A percentile compares a stretch with the other conserved stretches of the same genome.
Evolutionary conservation across 257 asterid species (phyloP).

Genomic region (Solanum paucissectum): DNA sequence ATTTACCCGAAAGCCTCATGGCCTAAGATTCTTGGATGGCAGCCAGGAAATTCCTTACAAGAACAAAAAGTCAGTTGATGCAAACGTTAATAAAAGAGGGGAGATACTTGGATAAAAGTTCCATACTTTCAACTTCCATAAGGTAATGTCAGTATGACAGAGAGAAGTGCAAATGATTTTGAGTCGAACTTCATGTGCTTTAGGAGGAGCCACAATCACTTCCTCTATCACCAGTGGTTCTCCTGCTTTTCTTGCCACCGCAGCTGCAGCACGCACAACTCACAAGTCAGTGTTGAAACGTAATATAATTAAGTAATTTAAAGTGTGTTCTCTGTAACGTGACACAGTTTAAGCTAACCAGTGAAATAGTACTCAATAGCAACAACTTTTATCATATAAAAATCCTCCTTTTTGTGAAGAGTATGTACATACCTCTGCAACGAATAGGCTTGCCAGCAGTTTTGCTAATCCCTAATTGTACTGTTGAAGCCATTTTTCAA

Average conservation of each 20-base stretch:
- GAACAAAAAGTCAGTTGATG: background rate
- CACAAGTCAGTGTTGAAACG: background rate
- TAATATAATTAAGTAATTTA: background rate
- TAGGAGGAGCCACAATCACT: conserved; percentile 57
- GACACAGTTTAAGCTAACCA: background rate
- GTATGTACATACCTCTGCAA: conserved; percentile 50
- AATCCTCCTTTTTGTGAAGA: background rate
- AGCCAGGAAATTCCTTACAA: conserved; percentile 45
- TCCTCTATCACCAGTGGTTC: conserved; percentile 74
- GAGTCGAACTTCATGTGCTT: conserved; percentile 55
- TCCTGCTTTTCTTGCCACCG: conserved; percentile 72
- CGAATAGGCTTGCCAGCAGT: conserved; percentile 59
- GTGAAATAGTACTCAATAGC: background rate
- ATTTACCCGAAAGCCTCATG: conserved; percentile 75
- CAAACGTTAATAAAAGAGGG: background rate
- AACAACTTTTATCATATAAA: background rate
- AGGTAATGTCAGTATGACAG: conserved; percentile 62
- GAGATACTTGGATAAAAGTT: background rate
- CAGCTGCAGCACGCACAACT: conserved; percentile 40
- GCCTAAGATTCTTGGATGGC: conserved; percentile 62
- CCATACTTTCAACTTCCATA: conserved; percentile 35
- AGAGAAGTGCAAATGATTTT: conserved; percentile 70
- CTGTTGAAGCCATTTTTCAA: background rate
- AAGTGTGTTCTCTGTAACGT: background rate
- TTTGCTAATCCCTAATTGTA: background rate